Evolutionary conservation across 169 alveolate genomes (phyloP), one percentile per base, ranked within the genome.

Genomic region (Eimeria nieschulzi): DNA sequence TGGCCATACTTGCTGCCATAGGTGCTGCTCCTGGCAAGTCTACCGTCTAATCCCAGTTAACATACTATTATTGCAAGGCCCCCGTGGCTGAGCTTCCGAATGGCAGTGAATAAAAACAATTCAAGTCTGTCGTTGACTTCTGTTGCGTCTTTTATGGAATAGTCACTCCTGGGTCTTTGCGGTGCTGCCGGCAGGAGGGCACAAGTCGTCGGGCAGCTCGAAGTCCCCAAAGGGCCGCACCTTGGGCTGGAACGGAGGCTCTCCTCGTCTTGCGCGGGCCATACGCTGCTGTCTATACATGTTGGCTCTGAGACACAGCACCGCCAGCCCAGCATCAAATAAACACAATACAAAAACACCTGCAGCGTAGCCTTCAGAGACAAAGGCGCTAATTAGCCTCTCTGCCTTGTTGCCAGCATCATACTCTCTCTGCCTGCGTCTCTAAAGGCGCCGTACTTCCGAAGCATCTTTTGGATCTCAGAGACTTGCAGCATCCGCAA

Each of bases 221-320:
- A 66, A 66, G 75, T 66, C 75, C 33, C 75, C 75, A n/a, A 66
- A 66, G 21, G 21, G 39, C 6, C 75, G n/a, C 5, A 66, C 75
- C 21, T 66, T 66, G 26, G 75, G 75, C n/a, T 17, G 39, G 7
- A 66, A 66, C 2, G 75, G 75, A 66, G 39, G 46, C 75, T 66
- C 75, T 66, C 75, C 75, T 66, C 75, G 15, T 66, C 75, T 17
- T 25, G 26, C 39, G 39, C 75, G 75, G 39, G 75, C 75, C 75
- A 66, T 17, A 25, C 26, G 75, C 75, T 66, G 75, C 75, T 66
- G 75, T n/a, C 75, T 12, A 21, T 66, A 66, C 75, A 66, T 66
- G 46, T 66, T 66, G 5, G 75, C 75, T 12, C 75, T 66, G 75
- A 9, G 26, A 17, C 66, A 59, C 66, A 59, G 66, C 66, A 59